Conservation (phyloP, 2,329 filamentous ascomycete genomes). For the Fusarium goolgardi region DNA sequence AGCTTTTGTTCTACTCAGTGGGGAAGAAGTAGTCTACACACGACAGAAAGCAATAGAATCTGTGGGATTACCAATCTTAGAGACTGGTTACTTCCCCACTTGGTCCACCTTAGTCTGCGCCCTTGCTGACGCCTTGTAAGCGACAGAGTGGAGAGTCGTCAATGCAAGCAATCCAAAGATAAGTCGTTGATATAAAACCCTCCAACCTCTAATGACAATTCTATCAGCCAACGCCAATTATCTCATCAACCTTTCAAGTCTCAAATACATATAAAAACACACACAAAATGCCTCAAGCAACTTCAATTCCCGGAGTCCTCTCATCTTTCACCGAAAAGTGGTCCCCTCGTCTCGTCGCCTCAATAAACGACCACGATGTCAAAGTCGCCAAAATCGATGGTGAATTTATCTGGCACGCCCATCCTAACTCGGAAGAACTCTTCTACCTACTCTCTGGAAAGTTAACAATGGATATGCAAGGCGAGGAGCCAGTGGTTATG, state of each 20-base stretch:
- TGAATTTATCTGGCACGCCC: constrained; percentile 55
- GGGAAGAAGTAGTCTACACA: too few species aligned
- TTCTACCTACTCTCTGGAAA: constrained; percentile 55
- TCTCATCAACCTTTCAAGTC: fast-evolving
- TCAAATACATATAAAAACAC: not conserved
- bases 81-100: too few species aligned
- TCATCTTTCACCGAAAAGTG: constrained; percentile 48
- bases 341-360: constrained; percentile 50
- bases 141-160: constrained; percentile 14
- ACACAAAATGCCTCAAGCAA: constrained; percentile 31
- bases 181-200: not conserved
- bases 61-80: not conserved
- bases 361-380: constrained; percentile 54
- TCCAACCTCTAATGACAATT: not conserved
- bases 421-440: constrained; percentile 56
- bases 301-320: constrained; percentile 45
- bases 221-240: fast-evolving
- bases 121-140: constrained; percentile 20
- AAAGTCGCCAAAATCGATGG: constrained; percentile 56
- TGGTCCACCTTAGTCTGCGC: not conserved
- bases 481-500: constrained; percentile 45
- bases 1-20: too few species aligned
- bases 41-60: not conserved
- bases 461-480: constrained; percentile 51
- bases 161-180: not conserved